These are phyloP conservation scores for Chondrus crispus DNA, from an alignment of 23 red algal genomes.

Conservation along the genomic window DNA sequence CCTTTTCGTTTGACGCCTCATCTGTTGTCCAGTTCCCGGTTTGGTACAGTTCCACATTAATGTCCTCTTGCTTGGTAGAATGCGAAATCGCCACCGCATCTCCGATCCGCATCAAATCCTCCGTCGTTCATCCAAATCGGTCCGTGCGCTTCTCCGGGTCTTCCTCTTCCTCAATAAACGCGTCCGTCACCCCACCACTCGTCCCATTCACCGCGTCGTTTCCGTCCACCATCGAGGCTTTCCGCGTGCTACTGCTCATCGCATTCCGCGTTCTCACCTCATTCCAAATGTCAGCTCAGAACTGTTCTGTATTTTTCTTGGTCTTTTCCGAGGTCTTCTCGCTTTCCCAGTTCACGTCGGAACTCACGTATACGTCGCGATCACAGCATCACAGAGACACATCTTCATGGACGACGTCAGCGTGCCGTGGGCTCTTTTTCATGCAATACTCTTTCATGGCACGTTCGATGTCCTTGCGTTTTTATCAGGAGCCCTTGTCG, in stretches of 20 bases:
- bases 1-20: background rate
- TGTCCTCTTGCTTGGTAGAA: background rate
- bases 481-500: too few species aligned
- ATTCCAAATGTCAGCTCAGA: background rate
- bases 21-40: background rate
- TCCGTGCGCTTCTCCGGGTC: conserved; percentile 1
- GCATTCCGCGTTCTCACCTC: background rate
- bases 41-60: background rate
- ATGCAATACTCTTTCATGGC: conserved; percentile 46
- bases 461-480: conserved; percentile 45
- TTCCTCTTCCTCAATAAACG: background rate
- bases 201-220: background rate
- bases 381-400: conserved; percentile 21
- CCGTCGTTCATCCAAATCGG: background rate
- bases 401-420: conserved; percentile 3
- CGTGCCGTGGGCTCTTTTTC: background rate
- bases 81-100: background rate
- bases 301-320: too few species aligned
- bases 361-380: conserved; percentile 38
- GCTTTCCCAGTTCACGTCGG: conserved; percentile 66
- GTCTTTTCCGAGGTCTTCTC: conserved; percentile 10
- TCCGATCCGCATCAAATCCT: background rate
- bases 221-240: background rate
- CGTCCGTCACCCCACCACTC: conserved; percentile 1
- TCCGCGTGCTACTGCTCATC: background rate